phyloP scores from a whole-genome alignment of 2,329 filamentous ascomycete genomes.

The Aspergillus carbonarius region DNA sequence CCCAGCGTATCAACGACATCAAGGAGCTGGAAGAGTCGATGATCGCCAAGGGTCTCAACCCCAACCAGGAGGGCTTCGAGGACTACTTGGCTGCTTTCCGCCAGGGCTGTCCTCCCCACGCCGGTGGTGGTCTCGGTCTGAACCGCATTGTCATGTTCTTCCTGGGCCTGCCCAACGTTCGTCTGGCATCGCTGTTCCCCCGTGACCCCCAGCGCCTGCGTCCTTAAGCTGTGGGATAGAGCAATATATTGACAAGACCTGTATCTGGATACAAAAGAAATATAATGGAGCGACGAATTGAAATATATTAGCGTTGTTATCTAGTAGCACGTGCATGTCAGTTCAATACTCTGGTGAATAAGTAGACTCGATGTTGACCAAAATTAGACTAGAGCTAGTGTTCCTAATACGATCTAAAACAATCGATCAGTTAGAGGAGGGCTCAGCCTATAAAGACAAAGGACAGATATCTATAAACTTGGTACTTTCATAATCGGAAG shows the following conservation, averaged over 20 bases:
- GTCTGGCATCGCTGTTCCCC: conserved; percentile 63
- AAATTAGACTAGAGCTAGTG: no score
- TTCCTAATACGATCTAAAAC: no score
- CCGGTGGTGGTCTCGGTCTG: conserved; percentile 63
- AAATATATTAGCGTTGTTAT: background rate
- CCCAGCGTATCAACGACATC: conserved; percentile 65
- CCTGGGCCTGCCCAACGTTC: conserved; percentile 63
- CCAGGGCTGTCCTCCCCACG: conserved; percentile 64
- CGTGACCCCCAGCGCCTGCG: conserved; percentile 60
- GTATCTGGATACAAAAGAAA: conserved; percentile 12
- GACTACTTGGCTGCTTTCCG: conserved; percentile 65
- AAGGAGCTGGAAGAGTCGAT: conserved; percentile 59
- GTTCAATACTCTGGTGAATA: no score
- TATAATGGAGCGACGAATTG: conserved; percentile 18
- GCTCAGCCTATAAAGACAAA: no score
- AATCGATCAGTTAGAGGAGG: no score
- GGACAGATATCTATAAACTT: no score
- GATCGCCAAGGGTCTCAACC: conserved; percentile 60
- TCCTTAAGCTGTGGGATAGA: conserved; percentile 26
- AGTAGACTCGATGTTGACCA: no score
- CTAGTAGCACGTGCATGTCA: no score
- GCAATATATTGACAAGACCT: background rate
- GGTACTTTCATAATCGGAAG: no score
- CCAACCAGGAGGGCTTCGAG: conserved; percentile 58
- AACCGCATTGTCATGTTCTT: conserved; percentile 68